A percentile compares a stretch with the other conserved stretches of the same genome.
Conservation (phyloP, 306 rosid genomes). For the Cicer pinnatifidum region DNA sequence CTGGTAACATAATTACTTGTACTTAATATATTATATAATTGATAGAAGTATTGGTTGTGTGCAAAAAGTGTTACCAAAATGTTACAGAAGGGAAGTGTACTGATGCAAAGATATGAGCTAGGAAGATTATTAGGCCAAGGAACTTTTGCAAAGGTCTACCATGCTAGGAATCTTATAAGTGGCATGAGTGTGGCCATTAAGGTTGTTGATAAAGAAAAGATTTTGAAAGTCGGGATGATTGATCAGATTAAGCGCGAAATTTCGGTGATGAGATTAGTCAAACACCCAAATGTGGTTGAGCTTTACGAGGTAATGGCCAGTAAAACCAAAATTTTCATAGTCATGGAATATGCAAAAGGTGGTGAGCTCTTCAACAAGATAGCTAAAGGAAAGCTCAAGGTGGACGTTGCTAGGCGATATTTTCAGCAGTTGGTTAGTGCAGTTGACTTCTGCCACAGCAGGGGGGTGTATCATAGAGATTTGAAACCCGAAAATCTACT, state of each 20-base stretch:
- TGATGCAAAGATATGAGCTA: conserved; percentile 81
- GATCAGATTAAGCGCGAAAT: conserved; percentile 93
- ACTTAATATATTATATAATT: conserved; percentile 36
- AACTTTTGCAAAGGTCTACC: conserved; percentile 94
- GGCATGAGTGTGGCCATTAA: conserved; percentile 86
- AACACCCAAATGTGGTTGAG: conserved; percentile 87
- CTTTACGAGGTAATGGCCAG: conserved; percentile 97
- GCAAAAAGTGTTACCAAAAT: conserved; percentile 48
- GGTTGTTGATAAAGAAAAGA: conserved; percentile 76
- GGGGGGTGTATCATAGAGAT: conserved; percentile 90
- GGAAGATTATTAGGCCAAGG: conserved; percentile 96
- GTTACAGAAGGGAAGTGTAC: conserved; percentile 73
- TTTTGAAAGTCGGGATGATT: conserved; percentile 87
- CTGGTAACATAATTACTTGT: conserved; percentile 32
- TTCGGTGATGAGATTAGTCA: conserved; percentile 79
- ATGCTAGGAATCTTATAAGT: conserved; percentile 73
- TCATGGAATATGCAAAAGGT: conserved; percentile 88
- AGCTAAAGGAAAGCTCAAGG: conserved; percentile 85
- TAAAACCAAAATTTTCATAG: conserved; percentile 90
- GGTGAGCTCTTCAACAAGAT: conserved; percentile 94
- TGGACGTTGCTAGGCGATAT: conserved; percentile 74
- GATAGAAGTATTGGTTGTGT: conserved; percentile 41
- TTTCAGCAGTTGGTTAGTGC: conserved; percentile 91
- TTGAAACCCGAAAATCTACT: conserved; percentile 92
- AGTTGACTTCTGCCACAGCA: conserved; percentile 89